Evolutionary conservation across 352 stramenopile species (phyloP).

Genomic region (Phytopythium vexans): DNA sequence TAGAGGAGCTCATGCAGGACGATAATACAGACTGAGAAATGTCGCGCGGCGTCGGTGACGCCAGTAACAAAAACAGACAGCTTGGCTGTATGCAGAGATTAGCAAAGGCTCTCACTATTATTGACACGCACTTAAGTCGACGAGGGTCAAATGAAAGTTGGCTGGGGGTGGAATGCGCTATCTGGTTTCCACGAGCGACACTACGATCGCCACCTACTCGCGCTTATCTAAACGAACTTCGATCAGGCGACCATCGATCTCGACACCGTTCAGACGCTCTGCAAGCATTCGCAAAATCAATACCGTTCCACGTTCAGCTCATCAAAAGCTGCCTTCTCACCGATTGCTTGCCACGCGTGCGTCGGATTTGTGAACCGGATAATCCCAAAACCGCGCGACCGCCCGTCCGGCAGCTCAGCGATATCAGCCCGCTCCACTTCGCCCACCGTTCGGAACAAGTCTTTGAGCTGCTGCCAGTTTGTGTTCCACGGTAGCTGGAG

Average conservation of each 20-base stretch:
- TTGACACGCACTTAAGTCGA: too few species aligned
- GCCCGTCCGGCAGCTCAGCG: conserved; percentile 47
- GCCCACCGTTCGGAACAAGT: conserved; percentile 57
- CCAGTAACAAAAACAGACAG: too few species aligned
- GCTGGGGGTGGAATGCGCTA: too few species aligned
- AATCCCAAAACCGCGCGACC: conserved; percentile 67
- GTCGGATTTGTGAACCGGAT: conserved; percentile 54
- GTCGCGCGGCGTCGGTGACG: too few species aligned
- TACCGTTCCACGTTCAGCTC: background rate
- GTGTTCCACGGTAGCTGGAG: conserved; percentile 63
- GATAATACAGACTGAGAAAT: background rate
- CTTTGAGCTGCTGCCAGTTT: conserved; percentile 68
- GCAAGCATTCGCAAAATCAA: conserved; percentile 2
- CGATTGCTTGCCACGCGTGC: conserved; percentile 57
- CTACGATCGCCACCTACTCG: conserved; percentile 13
- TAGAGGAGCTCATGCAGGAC: conserved; percentile 30
- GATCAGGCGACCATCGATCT: conserved; percentile 65
- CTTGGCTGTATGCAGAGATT: too few species aligned
- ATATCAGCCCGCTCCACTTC: conserved; percentile 72
- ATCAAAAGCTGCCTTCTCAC: conserved; percentile 24
- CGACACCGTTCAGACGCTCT: conserved; percentile 63
- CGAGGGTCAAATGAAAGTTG: too few species aligned
- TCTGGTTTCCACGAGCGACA: too few species aligned
- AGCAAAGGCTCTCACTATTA: too few species aligned
- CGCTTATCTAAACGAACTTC: conserved; percentile 67